These are phyloP conservation scores for Botrytis porri DNA, from an alignment of 2,329 filamentous ascomycete genomes.

Conservation along the genomic window DNA sequence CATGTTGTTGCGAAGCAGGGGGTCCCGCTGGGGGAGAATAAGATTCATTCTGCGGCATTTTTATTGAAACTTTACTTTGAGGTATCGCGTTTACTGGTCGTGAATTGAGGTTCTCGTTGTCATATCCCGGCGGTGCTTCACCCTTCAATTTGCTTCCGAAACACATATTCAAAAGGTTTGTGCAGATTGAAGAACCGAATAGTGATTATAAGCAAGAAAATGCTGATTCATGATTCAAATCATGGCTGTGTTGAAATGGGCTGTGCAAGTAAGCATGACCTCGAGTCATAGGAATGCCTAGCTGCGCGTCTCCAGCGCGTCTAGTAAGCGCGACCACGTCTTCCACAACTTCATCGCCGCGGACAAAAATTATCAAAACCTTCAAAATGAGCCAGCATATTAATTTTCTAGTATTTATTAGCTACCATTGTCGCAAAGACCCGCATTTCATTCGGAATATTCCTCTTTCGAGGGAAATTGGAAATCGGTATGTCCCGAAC, in stretches of 20 bases:
- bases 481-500: background rate
- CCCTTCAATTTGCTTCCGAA: slow-evolving; percentile 32
- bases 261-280: background rate
- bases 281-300: background rate
- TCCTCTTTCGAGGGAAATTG: background rate
- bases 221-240: background rate
- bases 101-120: slow-evolving; percentile 25
- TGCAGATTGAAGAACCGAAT: background rate
- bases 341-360: background rate
- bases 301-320: background rate
- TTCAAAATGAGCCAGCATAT: background rate
- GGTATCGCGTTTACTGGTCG: slow-evolving; percentile 29
- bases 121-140: slow-evolving; percentile 25
- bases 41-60: slow-evolving; percentile 33
- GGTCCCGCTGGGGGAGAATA: slow-evolving; percentile 37
- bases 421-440: background rate
- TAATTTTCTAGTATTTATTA: no score
- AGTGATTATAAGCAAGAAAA: background rate
- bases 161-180: slow-evolving; percentile 28
- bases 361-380: background rate
- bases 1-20: slow-evolving; percentile 34
- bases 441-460: background rate
- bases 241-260: background rate
- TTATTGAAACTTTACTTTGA: slow-evolving; percentile 24
- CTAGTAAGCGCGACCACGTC: background rate